These are phyloP conservation scores for Microstroma glucosiphilum DNA, from an alignment of 1,284 basidiomycete species.

Conservation along the genomic window DNA sequence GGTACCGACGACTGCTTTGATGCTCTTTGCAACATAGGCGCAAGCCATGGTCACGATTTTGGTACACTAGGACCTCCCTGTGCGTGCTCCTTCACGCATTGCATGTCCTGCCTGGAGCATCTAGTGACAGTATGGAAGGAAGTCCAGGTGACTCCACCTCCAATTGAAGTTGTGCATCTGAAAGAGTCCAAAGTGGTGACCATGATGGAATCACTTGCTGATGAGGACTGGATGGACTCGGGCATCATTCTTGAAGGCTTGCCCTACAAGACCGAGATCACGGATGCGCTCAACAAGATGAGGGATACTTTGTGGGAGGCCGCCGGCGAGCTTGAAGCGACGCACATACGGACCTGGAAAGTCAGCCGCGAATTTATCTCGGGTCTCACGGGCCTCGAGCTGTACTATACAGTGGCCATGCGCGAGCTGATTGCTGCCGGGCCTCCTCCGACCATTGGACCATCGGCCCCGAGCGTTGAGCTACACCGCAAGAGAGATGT, in stretches of 20 bases:
- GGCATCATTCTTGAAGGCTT: constrained; percentile 1
- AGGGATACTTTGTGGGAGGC: constrained; percentile 17
- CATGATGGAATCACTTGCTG: constrained; percentile 5
- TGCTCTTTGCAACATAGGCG: constrained; percentile 22
- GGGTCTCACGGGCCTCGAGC: constrained; percentile 18
- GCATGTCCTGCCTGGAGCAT: constrained; percentile 19
- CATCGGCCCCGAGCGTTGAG: background rate
- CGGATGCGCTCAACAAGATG: constrained; percentile 18
- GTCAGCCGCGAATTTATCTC: too few relatives aligned
- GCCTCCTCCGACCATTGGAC: background rate
- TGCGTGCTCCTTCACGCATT: constrained; percentile 22
- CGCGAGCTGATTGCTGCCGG: constrained; percentile 14
- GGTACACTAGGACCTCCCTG: constrained; percentile 22
- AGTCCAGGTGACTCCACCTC: constrained; percentile 13
- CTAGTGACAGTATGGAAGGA: constrained; percentile 8
- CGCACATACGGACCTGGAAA: constrained; percentile 3
- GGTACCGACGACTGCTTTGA: constrained; percentile 26
- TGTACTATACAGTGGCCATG: constrained; percentile 23
- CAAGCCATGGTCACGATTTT: constrained; percentile 19
- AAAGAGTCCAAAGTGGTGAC: background rate
- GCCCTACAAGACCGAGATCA: constrained; percentile 10
- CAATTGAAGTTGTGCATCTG: constrained; percentile 11
- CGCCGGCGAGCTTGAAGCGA: constrained; percentile 13
- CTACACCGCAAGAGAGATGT: background rate
- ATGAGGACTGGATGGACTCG: constrained; percentile 7